Evolutionary conservation across 495 filamentous ascomycete species (phyloP).

Genomic region (Xylaria nigripes): DNA sequence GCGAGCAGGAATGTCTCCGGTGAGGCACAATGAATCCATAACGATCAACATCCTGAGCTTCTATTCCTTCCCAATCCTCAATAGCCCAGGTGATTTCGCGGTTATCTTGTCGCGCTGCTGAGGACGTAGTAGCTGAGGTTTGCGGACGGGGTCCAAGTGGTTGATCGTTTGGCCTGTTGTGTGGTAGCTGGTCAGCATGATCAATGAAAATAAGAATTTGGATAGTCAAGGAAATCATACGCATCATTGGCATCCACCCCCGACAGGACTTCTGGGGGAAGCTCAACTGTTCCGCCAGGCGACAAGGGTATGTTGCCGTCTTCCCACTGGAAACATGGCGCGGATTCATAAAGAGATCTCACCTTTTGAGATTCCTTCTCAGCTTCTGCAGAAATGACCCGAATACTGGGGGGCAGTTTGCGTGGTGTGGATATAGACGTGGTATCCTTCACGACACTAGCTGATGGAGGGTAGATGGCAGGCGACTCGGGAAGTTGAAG

Average conservation of each 20-base stretch:
- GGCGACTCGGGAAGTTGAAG: slow-evolving; percentile 15
- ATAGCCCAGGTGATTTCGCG: slow-evolving; percentile 67
- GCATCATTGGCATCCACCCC: slow-evolving; percentile 44
- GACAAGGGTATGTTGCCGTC: slow-evolving; percentile 42
- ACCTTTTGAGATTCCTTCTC: slow-evolving; percentile 83
- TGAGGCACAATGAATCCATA: slow-evolving; percentile 82
- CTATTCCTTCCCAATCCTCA: slow-evolving; percentile 91
- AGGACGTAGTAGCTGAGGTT: slow-evolving; percentile 35
- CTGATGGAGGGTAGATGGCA: neutral
- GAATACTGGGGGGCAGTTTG: slow-evolving; percentile 34
- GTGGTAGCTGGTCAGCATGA: slow-evolving; percentile 22
- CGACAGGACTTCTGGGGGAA: slow-evolving; percentile 39
- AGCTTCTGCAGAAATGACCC: slow-evolving; percentile 65
- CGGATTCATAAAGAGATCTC: slow-evolving; percentile 83
- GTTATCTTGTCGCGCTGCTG: slow-evolving; percentile 26
- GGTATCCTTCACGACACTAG: slow-evolving; percentile 8
- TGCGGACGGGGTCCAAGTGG: slow-evolving; percentile 20
- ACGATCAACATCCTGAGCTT: slow-evolving; percentile 78
- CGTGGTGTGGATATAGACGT: slow-evolving; percentile 21
- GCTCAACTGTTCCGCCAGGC: slow-evolving; percentile 33
- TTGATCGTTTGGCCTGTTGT: slow-evolving; percentile 18
- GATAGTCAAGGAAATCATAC: slow-evolving; percentile 45
- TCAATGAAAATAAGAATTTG: slow-evolving; percentile 16
- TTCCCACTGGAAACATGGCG: slow-evolving; percentile 51
- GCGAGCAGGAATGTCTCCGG: slow-evolving; percentile 22